phyloP scores from a whole-genome alignment of 2,329 filamentous ascomycete genomes.

The Alternaria solani region DNA sequence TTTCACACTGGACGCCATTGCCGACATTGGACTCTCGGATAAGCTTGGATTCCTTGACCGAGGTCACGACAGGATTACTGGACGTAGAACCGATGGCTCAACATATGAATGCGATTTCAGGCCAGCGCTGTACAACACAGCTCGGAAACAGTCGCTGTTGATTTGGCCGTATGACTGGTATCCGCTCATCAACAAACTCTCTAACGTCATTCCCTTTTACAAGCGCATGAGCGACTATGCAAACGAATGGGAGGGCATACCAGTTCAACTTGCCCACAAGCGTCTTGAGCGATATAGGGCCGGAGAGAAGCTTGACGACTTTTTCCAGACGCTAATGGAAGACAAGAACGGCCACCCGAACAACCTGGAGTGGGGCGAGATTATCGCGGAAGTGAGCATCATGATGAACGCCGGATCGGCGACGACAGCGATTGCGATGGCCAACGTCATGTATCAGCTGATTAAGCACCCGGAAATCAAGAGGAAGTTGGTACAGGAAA shows the following conservation, averaged over 20 bases:
- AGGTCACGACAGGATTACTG: conserved; percentile 57
- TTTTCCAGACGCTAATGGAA: conserved; percentile 66
- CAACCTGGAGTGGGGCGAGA: conserved; percentile 65
- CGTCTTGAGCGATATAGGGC: conserved; percentile 57
- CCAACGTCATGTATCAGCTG: conserved; percentile 63
- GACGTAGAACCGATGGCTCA: conserved; percentile 57
- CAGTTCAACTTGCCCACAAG: conserved; percentile 56
- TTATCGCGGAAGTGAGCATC: conserved; percentile 63
- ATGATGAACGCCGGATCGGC: conserved; percentile 62
- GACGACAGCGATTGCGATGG: conserved; percentile 63
- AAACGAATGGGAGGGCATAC: conserved; percentile 58
- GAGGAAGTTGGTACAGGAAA: conserved; percentile 36
- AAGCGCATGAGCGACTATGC: conserved; percentile 52
- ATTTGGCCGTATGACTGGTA: conserved; percentile 64
- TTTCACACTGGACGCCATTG: conserved; percentile 66
- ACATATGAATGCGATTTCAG: conserved; percentile 57
- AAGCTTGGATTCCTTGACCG: conserved; percentile 62
- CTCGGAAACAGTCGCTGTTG: conserved; percentile 60
- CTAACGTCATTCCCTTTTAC: conserved; percentile 58
- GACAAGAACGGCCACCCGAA: conserved; percentile 56
- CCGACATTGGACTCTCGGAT: conserved; percentile 63
- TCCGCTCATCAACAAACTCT: conserved; percentile 56
- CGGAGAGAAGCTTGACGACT: conserved; percentile 66
- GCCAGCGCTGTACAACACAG: conserved; percentile 60
- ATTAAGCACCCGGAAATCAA: conserved; percentile 56